These are phyloP conservation scores for Gossypium trilobum DNA, from an alignment of 441 rosid species.

Conservation along the genomic window DNA sequence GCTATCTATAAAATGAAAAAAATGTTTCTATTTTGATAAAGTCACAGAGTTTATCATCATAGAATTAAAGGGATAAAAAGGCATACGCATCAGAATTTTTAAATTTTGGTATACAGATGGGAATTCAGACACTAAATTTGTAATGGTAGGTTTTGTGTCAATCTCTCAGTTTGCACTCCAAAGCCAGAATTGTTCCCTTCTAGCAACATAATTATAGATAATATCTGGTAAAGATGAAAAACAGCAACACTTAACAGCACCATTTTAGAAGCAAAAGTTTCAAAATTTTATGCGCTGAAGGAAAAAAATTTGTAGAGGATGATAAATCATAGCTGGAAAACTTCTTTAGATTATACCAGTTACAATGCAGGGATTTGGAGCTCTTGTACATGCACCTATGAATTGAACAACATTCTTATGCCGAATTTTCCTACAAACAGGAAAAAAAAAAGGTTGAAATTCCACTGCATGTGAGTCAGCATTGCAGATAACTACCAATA, in stretches of 20 bases:
- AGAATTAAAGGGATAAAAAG: slow-evolving; percentile 13
- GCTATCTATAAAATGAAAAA: slow-evolving; percentile 15
- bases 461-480: neutral
- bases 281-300: neutral
- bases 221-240: slow-evolving; percentile 10
- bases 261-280: slow-evolving; percentile 2
- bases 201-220: slow-evolving; percentile 11
- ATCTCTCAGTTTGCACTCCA: slow-evolving; percentile 11
- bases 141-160: slow-evolving; percentile 12
- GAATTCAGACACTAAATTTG: slow-evolving; percentile 4
- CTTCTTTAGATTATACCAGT: slow-evolving; percentile 43
- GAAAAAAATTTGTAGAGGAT: neutral
- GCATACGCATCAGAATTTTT: slow-evolving; percentile 15
- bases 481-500: neutral
- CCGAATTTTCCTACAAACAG: slow-evolving; percentile 66
- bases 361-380: slow-evolving; percentile 84
- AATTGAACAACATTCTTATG: slow-evolving; percentile 95
- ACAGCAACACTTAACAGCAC: slow-evolving; percentile 14
- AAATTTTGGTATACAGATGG: slow-evolving; percentile 2
- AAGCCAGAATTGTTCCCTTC: slow-evolving; percentile 14
- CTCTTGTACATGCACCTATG: slow-evolving; percentile 81
- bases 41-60: neutral
- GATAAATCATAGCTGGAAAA: slow-evolving; percentile 2
- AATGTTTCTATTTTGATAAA: neutral
- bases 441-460: neutral